Percentiles rank a stretch among this genome's conserved stretches.
These are phyloP conservation scores for Aquilaria malaccensis DNA, from an alignment of 345 rosid species.

Conservation along the genomic window DNA sequence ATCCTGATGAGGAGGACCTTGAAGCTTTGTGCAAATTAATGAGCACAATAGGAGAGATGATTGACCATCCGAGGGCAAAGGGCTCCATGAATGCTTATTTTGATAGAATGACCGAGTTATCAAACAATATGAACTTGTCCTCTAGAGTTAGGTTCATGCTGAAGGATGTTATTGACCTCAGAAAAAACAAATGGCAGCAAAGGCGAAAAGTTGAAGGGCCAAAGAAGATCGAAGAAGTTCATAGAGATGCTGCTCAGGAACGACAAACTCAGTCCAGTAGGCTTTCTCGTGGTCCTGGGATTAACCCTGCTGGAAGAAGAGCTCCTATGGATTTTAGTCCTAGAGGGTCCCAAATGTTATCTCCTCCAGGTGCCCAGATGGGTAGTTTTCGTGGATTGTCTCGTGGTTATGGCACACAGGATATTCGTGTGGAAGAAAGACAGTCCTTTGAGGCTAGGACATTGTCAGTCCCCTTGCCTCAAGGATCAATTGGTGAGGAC, in stretches of 20 bases:
- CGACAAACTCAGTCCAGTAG: constrained; percentile 69
- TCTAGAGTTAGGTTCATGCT: constrained; percentile 92
- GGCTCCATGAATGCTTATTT: constrained; percentile 69
- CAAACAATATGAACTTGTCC: constrained; percentile 64
- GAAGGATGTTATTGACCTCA: constrained; percentile 79
- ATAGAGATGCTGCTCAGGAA: constrained; percentile 97
- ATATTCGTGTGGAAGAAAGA: constrained; percentile 72
- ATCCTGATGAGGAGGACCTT: constrained; percentile 87
- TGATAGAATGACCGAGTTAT: constrained; percentile 57
- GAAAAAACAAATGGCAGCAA: constrained; percentile 95
- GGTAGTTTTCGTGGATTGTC: constrained; percentile 66
- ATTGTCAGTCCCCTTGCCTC: constrained; percentile 68
- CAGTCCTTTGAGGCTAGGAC: constrained; percentile 61
- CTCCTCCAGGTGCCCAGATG: constrained; percentile 63
- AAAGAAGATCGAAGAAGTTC: constrained; percentile 95
- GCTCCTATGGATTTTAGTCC: constrained; percentile 63
- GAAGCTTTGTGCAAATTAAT: constrained; percentile 90
- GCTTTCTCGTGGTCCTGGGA: constrained; percentile 61
- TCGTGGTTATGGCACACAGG: constrained; percentile 65
- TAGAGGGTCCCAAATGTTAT: constrained; percentile 56
- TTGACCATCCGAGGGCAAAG: constrained; percentile 73
- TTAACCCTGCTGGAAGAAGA: constrained; percentile 56
- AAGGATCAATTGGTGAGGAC: constrained; percentile 61
- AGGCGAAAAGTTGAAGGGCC: constrained; percentile 99
- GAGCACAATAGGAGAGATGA: constrained; percentile 92